Percentiles rank a stretch among this genome's conserved stretches.
Evolutionary conservation across 2,329 filamentous ascomycete genomes (phyloP).

Genomic region (Paraconiothyrium brasiliense): DNA sequence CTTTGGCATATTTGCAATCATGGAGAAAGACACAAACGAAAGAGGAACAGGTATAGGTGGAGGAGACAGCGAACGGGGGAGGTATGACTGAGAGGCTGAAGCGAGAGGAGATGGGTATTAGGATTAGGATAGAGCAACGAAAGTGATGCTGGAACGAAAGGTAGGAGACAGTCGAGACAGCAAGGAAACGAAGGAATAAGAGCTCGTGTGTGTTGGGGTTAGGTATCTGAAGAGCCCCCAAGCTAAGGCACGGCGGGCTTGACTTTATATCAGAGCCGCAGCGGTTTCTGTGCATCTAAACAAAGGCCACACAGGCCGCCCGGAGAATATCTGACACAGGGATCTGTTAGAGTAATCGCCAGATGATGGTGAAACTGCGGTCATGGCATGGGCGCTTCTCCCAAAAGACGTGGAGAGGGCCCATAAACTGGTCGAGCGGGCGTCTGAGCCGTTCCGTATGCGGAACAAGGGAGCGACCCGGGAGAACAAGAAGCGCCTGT

Average conservation of each 20-base stretch:
- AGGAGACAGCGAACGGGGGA: constrained; percentile 26
- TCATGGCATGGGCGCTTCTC: constrained; percentile 33
- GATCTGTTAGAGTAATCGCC: constrained; percentile 53
- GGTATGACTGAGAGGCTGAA: constrained; percentile 31
- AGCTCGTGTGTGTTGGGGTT: constrained; percentile 36
- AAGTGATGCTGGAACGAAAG: constrained; percentile 42
- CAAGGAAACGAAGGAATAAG: constrained; percentile 46
- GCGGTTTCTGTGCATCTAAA: constrained; percentile 32
- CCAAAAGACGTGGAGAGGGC: constrained; percentile 38
- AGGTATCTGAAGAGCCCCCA: constrained; percentile 34
- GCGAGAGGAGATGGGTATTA: constrained; percentile 42
- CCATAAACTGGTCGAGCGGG: constrained; percentile 41
- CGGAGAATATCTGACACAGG: constrained; percentile 52
- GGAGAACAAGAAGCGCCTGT: constrained; percentile 47
- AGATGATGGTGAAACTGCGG: constrained; percentile 42
- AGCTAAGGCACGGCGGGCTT: constrained; percentile 14
- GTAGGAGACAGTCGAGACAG: constrained; percentile 43
- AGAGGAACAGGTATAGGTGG: constrained; percentile 26
- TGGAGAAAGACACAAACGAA: constrained; percentile 27
- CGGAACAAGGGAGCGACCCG: constrained; percentile 34
- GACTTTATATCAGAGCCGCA: constrained; percentile 48
- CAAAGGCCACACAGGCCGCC: constrained; percentile 38
- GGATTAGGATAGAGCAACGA: constrained; percentile 44
- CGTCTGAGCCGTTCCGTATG: constrained; percentile 35
- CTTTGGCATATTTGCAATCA: constrained; percentile 57